These are phyloP conservation scores for Boletus huronensis DNA, from an alignment of 768 basidiomycete genomes.

Conservation along the genomic window DNA sequence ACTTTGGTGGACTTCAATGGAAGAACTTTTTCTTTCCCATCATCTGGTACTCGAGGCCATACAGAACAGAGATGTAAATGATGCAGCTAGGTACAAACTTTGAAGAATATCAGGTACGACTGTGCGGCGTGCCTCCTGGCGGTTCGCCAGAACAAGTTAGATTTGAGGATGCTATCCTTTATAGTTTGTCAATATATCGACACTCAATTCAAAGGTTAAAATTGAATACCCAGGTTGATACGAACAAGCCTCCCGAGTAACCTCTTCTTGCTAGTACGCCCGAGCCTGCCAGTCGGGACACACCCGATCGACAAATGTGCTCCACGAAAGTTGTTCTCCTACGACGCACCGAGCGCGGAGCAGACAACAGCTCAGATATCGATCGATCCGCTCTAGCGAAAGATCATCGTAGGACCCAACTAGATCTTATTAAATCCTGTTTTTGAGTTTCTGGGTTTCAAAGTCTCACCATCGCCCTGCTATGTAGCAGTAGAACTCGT, in stretches of 20 bases:
- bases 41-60: background rate
- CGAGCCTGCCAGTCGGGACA: background rate
- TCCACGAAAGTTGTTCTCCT: background rate
- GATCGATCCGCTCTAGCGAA: slow-evolving; percentile 9
- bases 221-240: background rate
- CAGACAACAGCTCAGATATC: slow-evolving; percentile 5
- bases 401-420: background rate
- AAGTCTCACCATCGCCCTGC: background rate
- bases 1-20: slow-evolving; percentile 8
- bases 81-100: background rate
- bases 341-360: background rate
- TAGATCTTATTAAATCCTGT: slow-evolving; percentile 1
- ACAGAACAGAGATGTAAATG: background rate
- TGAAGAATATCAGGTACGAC: background rate
- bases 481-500: background rate
- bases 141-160: background rate
- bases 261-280: background rate
- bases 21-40: background rate
- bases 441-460: slow-evolving; percentile 8
- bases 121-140: background rate
- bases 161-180: background rate
- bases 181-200: background rate
- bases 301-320: background rate
- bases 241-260: background rate
- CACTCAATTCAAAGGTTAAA: background rate